Evolutionary conservation across 2,329 filamentous ascomycete genomes (phyloP).

Genomic region (Biscogniauxia marginata): DNA sequence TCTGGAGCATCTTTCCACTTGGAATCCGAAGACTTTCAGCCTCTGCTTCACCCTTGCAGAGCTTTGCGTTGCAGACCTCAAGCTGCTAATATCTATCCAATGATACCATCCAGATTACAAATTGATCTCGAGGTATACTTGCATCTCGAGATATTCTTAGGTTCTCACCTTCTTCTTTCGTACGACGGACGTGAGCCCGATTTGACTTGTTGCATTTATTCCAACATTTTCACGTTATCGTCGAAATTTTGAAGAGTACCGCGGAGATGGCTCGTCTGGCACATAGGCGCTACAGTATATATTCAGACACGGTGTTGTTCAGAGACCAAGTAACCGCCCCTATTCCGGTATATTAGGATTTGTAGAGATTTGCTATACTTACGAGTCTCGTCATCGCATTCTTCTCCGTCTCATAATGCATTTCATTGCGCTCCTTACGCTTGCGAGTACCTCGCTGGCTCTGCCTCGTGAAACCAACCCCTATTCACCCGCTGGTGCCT

Average conservation of each 20-base stretch:
- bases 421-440: slow-evolving; percentile 9
- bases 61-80: background rate
- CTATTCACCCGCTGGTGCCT: slow-evolving; percentile 13
- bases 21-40: background rate
- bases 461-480: slow-evolving; percentile 13
- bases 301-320: background rate
- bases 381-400: background rate
- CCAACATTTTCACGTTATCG: background rate
- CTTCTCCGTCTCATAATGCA: slow-evolving; percentile 7
- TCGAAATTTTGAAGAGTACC: background rate
- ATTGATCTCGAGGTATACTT: background rate
- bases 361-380: background rate
- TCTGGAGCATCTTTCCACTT: background rate
- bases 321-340: background rate
- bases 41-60: background rate
- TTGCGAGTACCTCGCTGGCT: slow-evolving; percentile 9
- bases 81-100: background rate
- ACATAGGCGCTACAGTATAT: background rate
- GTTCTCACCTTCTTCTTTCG: background rate
- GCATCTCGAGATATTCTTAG: background rate
- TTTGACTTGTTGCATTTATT: background rate
- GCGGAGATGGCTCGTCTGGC: background rate
- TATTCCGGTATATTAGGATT: background rate
- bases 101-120: background rate
- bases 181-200: background rate